phyloP scores from a whole-genome alignment of 257 asterid species.

The Salvia miltiorrhiza region DNA sequence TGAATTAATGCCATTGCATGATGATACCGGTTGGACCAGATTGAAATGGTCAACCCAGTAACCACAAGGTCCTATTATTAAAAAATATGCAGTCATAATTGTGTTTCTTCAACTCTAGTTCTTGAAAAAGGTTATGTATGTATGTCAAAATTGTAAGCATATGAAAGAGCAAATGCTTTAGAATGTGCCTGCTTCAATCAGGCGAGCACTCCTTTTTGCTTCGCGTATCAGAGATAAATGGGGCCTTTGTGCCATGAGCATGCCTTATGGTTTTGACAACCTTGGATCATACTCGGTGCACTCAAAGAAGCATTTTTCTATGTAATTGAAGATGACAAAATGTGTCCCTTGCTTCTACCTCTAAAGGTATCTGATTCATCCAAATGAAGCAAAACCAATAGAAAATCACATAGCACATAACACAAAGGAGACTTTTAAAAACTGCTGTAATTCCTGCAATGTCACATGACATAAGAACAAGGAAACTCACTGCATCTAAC shows the following conservation, averaged over 20 bases:
- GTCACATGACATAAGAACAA: not conserved
- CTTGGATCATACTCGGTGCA: not conserved
- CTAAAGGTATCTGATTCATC: slow-evolving; percentile 1
- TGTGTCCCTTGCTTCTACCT: not conserved
- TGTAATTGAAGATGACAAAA: not conserved
- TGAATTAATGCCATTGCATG: not conserved
- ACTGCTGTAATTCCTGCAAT: not conserved
- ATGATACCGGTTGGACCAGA: not conserved
- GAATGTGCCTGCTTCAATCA: not conserved
- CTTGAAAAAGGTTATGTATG: not conserved
- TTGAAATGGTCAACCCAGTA: not conserved
- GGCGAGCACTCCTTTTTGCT: no score
- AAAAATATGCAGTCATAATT: not conserved
- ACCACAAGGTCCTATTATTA: not conserved
- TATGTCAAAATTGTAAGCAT: not conserved
- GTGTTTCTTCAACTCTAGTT: not conserved
- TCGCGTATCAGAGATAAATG: no score
- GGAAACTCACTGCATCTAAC: slow-evolving; percentile 45
- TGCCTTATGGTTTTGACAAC: not conserved
- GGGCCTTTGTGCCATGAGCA: not conserved
- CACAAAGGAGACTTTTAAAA: not conserved
- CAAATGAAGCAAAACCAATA: slow-evolving; percentile 1
- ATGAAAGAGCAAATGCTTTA: not conserved
- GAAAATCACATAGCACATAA: not conserved
- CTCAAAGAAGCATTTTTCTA: not conserved